Evolutionary conservation across 2,329 filamentous ascomycete species (phyloP).

Genomic region (Diatrype stigma): DNA sequence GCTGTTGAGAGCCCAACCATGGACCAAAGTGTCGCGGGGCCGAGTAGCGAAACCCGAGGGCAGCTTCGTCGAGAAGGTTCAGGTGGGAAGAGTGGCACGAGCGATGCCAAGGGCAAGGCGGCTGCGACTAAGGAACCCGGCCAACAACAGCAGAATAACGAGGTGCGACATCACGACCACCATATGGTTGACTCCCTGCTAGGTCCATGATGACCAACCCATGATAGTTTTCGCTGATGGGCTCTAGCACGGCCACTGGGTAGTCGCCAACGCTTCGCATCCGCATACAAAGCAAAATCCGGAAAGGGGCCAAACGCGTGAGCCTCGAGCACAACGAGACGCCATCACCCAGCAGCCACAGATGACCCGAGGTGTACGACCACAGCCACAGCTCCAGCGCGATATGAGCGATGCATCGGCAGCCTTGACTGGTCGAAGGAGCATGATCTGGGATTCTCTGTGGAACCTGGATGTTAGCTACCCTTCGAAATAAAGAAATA

Average conservation of each 20-base stretch:
- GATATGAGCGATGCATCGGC: conserved; percentile 33
- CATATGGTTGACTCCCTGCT: conserved; percentile 44
- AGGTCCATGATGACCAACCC: conserved; percentile 36
- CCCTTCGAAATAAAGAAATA: conserved; percentile 40
- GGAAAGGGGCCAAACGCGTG: conserved; percentile 12
- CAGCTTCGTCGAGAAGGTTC: not conserved
- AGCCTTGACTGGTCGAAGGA: conserved; percentile 43
- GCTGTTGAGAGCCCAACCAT: conserved; percentile 29
- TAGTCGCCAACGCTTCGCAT: conserved; percentile 14
- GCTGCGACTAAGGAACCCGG: conserved; percentile 15
- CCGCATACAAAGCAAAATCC: conserved; percentile 13
- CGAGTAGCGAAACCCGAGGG: conserved; percentile 24
- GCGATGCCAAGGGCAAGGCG: conserved; percentile 4
- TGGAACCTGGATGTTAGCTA: conserved; percentile 59
- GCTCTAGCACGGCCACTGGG: conserved; percentile 18
- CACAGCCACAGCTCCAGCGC: conserved; percentile 25
- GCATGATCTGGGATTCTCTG: conserved; percentile 57
- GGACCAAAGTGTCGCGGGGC: conserved; percentile 17
- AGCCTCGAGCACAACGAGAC: conserved; percentile 17
- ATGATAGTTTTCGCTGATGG: conserved; percentile 23
- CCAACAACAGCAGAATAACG: conserved; percentile 25
- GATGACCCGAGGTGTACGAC: not conserved
- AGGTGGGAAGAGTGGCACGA: not conserved
- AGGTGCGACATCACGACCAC: conserved; percentile 45
- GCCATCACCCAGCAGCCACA: conserved; percentile 6